Evolutionary conservation across 169 alveolate genomes (phyloP).

Genomic region (Plasmodium inui): DNA sequence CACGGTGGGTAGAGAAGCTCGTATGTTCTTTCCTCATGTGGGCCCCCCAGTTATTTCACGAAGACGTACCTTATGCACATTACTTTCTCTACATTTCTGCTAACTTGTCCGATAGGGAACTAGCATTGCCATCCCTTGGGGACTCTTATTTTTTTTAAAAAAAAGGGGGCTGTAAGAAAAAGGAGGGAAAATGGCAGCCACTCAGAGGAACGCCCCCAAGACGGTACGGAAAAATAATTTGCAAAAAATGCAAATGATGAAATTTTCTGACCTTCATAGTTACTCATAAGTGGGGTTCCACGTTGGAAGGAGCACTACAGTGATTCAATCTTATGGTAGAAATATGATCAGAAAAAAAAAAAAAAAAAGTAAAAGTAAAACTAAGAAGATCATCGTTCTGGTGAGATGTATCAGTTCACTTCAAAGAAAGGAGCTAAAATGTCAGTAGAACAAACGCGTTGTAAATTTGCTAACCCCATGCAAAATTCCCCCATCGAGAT

Average conservation of each 20-base stretch:
- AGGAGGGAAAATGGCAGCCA: neutral
- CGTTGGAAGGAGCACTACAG: neutral
- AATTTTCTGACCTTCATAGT: neutral
- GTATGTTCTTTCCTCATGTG: neutral
- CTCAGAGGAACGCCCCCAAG: neutral
- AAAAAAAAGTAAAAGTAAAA: too few species aligned
- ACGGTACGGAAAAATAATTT: neutral
- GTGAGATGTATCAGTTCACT: neutral
- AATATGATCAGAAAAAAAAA: neutral
- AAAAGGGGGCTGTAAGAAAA: neutral
- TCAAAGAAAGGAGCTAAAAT: neutral
- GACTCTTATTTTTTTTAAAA: neutral
- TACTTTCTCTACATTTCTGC: neutral
- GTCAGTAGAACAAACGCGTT: neutral
- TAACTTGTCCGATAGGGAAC: neutral
- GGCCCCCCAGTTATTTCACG: neutral
- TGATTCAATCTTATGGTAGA: neutral
- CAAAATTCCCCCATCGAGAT: too few species aligned
- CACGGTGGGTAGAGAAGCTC: neutral
- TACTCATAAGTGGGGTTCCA: neutral
- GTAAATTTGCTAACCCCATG: neutral
- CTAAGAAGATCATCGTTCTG: neutral
- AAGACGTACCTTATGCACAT: neutral
- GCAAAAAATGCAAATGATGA: neutral
- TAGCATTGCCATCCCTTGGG: neutral